A percentile compares a stretch with the other conserved stretches of the same genome.
Evolutionary conservation across 2,329 filamentous ascomycete species (phyloP).

Genomic region (Xylariaceae sp.): DNA sequence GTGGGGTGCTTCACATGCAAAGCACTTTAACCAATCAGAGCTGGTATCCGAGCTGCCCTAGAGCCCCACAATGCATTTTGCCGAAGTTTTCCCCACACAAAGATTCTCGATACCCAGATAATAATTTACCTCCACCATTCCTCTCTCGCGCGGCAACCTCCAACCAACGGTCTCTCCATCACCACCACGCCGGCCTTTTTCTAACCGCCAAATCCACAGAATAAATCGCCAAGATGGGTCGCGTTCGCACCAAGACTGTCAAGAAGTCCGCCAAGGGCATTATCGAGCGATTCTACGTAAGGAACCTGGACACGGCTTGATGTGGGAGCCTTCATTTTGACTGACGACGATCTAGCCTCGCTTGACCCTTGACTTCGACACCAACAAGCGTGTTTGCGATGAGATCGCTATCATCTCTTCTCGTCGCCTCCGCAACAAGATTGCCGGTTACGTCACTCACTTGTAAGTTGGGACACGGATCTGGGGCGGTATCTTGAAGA

Average conservation of each 20-base stretch:
- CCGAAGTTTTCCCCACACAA: constrained; percentile 29
- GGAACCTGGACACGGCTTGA: neutral
- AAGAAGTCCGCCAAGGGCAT: constrained; percentile 95
- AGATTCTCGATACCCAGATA: constrained; percentile 21
- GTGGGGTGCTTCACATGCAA: too few relatives aligned
- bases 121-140: constrained; percentile 16
- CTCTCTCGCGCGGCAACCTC: constrained; percentile 18
- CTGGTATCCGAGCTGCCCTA: constrained; percentile 23
- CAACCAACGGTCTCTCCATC: constrained; percentile 24
- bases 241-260: constrained; percentile 65
- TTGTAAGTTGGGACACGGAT: constrained; percentile 35
- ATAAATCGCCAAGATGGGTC: constrained; percentile 56
- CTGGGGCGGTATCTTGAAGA: too few relatives aligned
- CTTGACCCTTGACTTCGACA: constrained; percentile 99
- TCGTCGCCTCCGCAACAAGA: constrained; percentile 99
- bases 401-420: constrained; percentile 99
- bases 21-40: neutral
- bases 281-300: constrained; percentile 46
- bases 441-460: constrained; percentile 97
- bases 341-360: constrained; percentile 67
- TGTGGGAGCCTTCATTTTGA: constrained; percentile 53
- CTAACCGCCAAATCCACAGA: constrained; percentile 12
- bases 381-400: constrained; percentile 99
- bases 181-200: constrained; percentile 33
- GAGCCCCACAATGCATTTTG: constrained; percentile 24